A percentile compares a stretch with the other conserved stretches of the same genome.
Evolutionary conservation across 768 basidiomycete genomes (phyloP).

Genomic region (Jaapia argillacea): DNA sequence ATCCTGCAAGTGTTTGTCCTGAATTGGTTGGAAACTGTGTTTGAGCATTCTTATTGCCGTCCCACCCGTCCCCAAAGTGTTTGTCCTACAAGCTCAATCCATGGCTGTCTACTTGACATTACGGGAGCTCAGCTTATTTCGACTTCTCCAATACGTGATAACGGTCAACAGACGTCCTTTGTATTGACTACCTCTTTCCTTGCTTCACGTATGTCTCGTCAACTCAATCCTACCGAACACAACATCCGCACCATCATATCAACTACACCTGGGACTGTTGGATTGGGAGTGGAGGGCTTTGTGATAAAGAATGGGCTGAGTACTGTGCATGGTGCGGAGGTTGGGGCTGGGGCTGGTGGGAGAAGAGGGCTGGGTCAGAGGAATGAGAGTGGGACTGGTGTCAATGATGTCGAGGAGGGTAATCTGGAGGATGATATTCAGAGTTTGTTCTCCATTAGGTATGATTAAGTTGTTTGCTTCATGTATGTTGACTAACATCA

Average conservation of each 20-base stretch:
- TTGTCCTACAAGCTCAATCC: constrained; percentile 31
- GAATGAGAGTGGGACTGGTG: constrained; percentile 2
- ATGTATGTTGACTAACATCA: too few species aligned
- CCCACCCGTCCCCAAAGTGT: constrained; percentile 49
- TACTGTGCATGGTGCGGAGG: too few species aligned
- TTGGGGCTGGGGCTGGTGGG: too few species aligned
- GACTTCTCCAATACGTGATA: constrained; percentile 58
- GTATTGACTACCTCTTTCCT: constrained; percentile 27
- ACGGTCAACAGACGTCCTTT: constrained; percentile 23
- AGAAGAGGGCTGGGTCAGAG: too few species aligned
- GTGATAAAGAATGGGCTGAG: constrained; percentile 25
- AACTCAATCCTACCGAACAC: too few species aligned
- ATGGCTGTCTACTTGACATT: constrained; percentile 57
- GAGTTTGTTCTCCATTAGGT: constrained; percentile 71
- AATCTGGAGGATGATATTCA: constrained; percentile 54
- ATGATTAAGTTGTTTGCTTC: too few species aligned
- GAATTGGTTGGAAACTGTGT: too few species aligned
- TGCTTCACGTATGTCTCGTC: constrained; percentile 91
- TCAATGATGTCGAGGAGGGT: constrained; percentile 25
- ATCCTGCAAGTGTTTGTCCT: too few species aligned
- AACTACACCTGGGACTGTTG: constrained; percentile 54
- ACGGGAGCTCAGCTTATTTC: constrained; percentile 65
- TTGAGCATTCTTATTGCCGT: constrained; percentile 66
- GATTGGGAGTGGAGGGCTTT: constrained; percentile 67
- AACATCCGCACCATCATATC: constrained; percentile 47